These are phyloP conservation scores for Penicillium rolfsii DNA, from an alignment of 2,329 filamentous ascomycete genomes.

Conservation along the genomic window DNA sequence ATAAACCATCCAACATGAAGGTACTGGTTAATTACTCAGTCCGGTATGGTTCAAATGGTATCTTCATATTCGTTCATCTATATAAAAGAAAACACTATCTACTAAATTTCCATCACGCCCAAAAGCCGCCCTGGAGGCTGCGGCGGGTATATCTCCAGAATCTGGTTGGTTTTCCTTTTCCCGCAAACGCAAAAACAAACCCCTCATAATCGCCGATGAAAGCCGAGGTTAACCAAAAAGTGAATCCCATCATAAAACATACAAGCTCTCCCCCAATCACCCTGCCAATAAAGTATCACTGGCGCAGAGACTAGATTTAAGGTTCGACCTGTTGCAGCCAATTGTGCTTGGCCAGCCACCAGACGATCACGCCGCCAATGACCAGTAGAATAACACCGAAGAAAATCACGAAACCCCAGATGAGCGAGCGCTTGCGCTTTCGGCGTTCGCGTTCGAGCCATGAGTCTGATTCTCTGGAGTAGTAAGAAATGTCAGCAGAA, in stretches of 20 bases:
- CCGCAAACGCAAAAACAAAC: background rate
- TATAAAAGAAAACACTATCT: slow-evolving; percentile 13
- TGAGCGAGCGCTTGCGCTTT: slow-evolving; percentile 54
- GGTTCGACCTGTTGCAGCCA: slow-evolving; percentile 33
- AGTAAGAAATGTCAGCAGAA: slow-evolving; percentile 6
- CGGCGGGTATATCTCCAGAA: slow-evolving; percentile 29
- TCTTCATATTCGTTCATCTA: slow-evolving; percentile 10
- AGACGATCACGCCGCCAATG: slow-evolving; percentile 49
- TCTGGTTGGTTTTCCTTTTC: background rate
- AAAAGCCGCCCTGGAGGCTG: slow-evolving; percentile 24
- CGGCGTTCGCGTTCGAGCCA: slow-evolving; percentile 58
- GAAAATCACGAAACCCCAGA: slow-evolving; percentile 46
- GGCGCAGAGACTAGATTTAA: background rate
- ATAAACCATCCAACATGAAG: background rate
- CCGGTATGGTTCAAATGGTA: background rate
- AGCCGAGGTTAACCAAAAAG: background rate
- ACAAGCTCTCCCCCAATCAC: background rate
- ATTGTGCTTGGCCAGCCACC: slow-evolving; percentile 47
- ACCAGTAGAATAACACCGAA: slow-evolving; percentile 42
- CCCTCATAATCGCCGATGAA: background rate
- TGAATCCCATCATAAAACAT: background rate
- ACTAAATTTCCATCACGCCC: slow-evolving; percentile 9
- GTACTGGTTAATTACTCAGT: background rate
- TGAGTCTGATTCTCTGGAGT: slow-evolving; percentile 46
- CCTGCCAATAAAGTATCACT: background rate